Base-by-base conservation (phyloP, 495 filamentous ascomycete genomes). In the Parathielavia appendiculata region DNA sequence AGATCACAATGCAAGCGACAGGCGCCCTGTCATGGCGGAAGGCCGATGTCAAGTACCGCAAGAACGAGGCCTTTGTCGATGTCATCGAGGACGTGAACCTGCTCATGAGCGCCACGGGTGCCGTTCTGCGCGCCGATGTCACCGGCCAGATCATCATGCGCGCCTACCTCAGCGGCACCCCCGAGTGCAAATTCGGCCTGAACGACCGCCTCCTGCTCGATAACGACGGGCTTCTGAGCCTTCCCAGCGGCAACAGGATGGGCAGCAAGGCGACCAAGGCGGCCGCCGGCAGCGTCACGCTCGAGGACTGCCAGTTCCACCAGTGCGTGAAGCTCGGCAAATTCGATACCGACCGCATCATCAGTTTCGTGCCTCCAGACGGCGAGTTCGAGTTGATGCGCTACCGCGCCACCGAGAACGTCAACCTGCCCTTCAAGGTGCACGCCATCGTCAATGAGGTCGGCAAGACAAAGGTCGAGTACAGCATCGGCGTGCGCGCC, bases 21-120 rank as follows among this genome's bases (percentile, higher is more conserved):
- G 95, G 95, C 19, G 95, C 95, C 5, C 79, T 96, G 17, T 97
- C 93, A 38, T 99, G 95, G 95, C 85, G 95, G 48, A 88, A 95
- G 62, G 85, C 92, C 51, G 92, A 97, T 72, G 89, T 99, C 66
- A 97, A 96, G 71, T 99, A 99, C 75, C 88, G 95, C 70, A 99
- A 97, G 75, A 98, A 97, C 76, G 93, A 98, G 74, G 93, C 93
- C 34, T 98, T 98, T 63, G 93, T 98, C 55, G 93, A 98, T 72
- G 95, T 99, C 23, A 99, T 99, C 69, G 95, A 99, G 75, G 95
- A 97, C 66, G 93, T 99, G 55, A 99, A 99, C 73, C 86, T 99
- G 52, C 83, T 99, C 50, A 96, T 99, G 91, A 96, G 91, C 36
- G 95, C 93, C 9, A 89, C 89, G 5, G 93, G 95, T 20, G 93